Evolutionary conservation across 73 alveolate species (phyloP).

Genomic region (Diophrys appendiculata): DNA sequence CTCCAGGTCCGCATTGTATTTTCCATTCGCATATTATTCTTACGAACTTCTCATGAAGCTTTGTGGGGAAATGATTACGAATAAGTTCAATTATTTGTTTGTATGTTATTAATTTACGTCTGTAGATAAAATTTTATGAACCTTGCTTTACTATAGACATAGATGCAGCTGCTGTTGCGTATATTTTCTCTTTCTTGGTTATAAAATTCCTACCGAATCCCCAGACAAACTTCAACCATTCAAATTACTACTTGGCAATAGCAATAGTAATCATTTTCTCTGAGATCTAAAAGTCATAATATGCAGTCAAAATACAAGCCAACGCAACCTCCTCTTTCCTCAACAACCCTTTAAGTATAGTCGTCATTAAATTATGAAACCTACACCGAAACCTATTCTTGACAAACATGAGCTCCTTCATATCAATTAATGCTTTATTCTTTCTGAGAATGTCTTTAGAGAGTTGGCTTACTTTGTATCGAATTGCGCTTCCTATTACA

Average conservation of each 20-base stretch:
- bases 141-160: neutral
- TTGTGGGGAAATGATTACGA: neutral
- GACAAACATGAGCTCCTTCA: neutral
- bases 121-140: neutral
- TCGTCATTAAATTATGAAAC: constrained; percentile 18
- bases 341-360: constrained; percentile 9
- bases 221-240: constrained; percentile 35
- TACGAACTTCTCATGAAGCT: constrained; percentile 13
- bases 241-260: constrained; percentile 16
- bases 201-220: constrained; percentile 39
- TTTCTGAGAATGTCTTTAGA: no score
- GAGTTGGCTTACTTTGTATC: no score
- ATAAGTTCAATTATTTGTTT: constrained; percentile 14
- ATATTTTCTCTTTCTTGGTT: constrained; percentile 3
- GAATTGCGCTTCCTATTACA: no score
- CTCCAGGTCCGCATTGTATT: neutral
- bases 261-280: constrained; percentile 26
- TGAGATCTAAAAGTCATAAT: constrained; percentile 27
- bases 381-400: neutral
- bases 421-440: no score
- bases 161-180: no score
- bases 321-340: constrained; percentile 14
- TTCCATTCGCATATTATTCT: constrained; percentile 46
- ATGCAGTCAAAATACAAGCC: constrained; percentile 36
- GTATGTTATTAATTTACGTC: neutral